Evolutionary conservation across 306 rosid species (phyloP), one percentile per base, ranked within the genome.

Genomic region (Macrotyloma uniflorum): DNA sequence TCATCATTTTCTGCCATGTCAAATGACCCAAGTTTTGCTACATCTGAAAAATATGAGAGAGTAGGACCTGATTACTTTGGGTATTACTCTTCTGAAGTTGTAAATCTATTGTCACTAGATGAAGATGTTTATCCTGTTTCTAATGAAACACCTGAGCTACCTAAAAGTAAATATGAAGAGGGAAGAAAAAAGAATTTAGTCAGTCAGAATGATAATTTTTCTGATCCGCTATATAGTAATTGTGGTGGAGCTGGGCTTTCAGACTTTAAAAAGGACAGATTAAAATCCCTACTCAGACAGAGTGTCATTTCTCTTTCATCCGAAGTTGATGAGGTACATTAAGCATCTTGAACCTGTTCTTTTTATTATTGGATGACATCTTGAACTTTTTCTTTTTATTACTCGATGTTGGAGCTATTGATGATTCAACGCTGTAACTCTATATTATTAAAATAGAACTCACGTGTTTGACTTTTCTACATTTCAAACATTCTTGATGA

Each of bases 21-120:
- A 68, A 76, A 85, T 77, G 74, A 75, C 51, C 71, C 87, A 18
- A 85, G 79, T 73, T 54, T 69, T 22, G 74, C 33, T 65, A 80
- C 64, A 75, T 79, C 83, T 54, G 79, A 74, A 51, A 86, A 80
- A 74, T 65, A 22, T 59, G 54, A 59, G 66, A 83, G 83, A 80
- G 67, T 79, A 22, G 95, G 91, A 78, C 97, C 97, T 45, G 97
- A 94, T 88, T 88, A 80, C 85, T 94, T 94, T 75, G 89, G 95
- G 74, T 94, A 86, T 87, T 91, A 88, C 79, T 38, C 79, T 32
- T 50, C 84, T 30, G 88, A 83, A 84, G 94, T 87, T 49, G 66
- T 36, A 57, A 88, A 82, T 81, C 75, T 94, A 14, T 87, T 94
- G 70, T 86, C 97, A 15, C 71, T 33, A 36, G 89, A 84, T 79